These are phyloP conservation scores for Tetrahymena elliotti DNA, from an alignment of 73 alveolate species.

Conservation along the genomic window DNA sequence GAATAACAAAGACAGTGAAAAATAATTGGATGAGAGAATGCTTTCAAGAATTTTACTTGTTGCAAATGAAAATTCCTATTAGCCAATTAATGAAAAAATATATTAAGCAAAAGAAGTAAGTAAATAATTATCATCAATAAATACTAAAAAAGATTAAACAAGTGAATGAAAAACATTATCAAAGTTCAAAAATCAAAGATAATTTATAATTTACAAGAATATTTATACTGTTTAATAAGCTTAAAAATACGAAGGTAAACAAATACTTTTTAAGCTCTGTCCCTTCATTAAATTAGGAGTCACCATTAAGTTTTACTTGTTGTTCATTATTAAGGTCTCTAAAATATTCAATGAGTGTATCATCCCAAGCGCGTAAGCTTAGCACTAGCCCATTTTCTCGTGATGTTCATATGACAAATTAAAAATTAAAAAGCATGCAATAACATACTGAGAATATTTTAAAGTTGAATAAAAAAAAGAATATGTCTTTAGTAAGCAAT, in stretches of 20 bases:
- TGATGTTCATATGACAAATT: not conserved
- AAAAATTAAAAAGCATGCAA: not conserved
- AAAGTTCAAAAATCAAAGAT: not conserved
- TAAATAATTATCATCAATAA: not conserved
- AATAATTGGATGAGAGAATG: not conserved
- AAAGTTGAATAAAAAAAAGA: not conserved
- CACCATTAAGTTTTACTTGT: not conserved
- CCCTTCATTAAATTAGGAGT: not conserved
- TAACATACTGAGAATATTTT: not conserved
- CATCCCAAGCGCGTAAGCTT: not conserved
- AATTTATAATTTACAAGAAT: not conserved
- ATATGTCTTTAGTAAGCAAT: not conserved
- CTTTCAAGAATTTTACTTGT: too few species aligned
- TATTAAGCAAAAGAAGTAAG: too few species aligned
- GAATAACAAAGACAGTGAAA: not conserved
- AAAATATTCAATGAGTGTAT: not conserved
- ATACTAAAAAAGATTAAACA: not conserved
- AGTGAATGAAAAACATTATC: not conserved
- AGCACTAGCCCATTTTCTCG: not conserved
- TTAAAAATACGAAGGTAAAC: not conserved
- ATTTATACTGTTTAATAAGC: not conserved
- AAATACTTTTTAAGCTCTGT: not conserved
- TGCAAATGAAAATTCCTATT: not conserved
- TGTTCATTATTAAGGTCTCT: not conserved
- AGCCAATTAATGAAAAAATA: not conserved